These are phyloP conservation scores for Halteria grandinella DNA, from an alignment of 73 alveolate genomes.

Conservation along the genomic window DNA sequence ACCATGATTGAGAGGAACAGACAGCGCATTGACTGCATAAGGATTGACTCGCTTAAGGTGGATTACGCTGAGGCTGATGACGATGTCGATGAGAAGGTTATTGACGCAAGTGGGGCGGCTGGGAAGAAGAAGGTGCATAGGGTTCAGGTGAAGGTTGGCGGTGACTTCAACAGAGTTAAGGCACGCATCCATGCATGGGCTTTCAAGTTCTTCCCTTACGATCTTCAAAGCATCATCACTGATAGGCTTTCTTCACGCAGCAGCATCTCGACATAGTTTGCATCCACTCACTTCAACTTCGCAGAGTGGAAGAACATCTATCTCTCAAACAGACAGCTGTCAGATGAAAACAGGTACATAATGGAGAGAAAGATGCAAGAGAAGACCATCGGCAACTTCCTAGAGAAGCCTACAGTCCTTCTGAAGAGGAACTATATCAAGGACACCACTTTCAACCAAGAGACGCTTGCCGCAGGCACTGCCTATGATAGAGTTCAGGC, in stretches of 20 bases:
- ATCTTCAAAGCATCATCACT: not conserved
- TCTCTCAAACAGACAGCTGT: slow-evolving; percentile 53
- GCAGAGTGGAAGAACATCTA: slow-evolving; percentile 59
- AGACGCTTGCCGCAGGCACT: slow-evolving; percentile 6
- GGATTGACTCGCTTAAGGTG: too few species aligned
- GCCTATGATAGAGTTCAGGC: slow-evolving; percentile 3
- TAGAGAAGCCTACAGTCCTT: slow-evolving; percentile 65
- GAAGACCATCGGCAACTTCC: slow-evolving; percentile 61
- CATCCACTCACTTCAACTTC: not conserved
- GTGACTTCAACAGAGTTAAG: not conserved
- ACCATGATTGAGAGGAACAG: slow-evolving; percentile 8
- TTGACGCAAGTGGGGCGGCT: not conserved
- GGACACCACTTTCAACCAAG: slow-evolving; percentile 48
- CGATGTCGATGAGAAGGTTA: not conserved
- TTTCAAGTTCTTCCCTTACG: slow-evolving; percentile 9
- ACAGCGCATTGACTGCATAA: too few species aligned
- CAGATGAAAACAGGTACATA: slow-evolving; percentile 67
- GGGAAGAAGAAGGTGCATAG: not conserved
- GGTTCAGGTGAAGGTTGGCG: not conserved
- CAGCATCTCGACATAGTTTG: not conserved
- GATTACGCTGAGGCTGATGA: too few species aligned
- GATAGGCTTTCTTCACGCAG: not conserved
- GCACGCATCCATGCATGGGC: slow-evolving; percentile 33
- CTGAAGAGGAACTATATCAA: slow-evolving; percentile 52
- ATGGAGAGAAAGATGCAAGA: slow-evolving; percentile 67